These are phyloP conservation scores for Ogataea kodamae DNA, from an alignment of 805 yeast genomes.

Conservation along the genomic window DNA sequence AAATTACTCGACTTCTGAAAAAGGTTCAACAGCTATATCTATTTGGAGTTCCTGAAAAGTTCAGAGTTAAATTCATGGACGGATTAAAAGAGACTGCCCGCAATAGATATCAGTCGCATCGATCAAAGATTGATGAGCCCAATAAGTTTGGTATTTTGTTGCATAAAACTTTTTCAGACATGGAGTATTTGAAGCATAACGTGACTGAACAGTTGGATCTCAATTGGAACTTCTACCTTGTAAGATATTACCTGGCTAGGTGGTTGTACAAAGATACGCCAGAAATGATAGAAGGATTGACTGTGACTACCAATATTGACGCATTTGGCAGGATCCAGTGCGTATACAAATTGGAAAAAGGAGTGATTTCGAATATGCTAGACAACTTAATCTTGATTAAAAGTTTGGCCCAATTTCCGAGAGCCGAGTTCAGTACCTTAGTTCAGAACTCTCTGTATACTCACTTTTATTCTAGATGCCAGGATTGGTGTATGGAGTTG, in stretches of 20 bases:
- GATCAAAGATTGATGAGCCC: conserved; percentile 11
- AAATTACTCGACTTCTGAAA: conserved; percentile 7
- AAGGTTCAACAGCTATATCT: conserved; percentile 14
- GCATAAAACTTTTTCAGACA: conserved; percentile 9
- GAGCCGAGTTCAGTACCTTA: conserved; percentile 7
- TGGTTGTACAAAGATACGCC: too few species aligned
- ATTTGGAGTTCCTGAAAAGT: conserved; percentile 14
- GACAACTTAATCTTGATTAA: conserved; percentile 10
- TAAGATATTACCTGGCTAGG: conserved; percentile 15
- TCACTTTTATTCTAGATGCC: conserved; percentile 15
- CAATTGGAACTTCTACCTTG: conserved; percentile 13
- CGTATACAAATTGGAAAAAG: too few species aligned
- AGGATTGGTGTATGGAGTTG: conserved; percentile 15
- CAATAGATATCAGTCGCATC: conserved; percentile 9
- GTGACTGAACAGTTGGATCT: conserved; percentile 12
- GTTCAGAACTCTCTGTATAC: conserved; percentile 13
- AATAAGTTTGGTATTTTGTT: conserved; percentile 8
- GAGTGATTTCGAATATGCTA: conserved; percentile 7
- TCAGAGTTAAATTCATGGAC: conserved; percentile 4
- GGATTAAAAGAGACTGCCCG: conserved; percentile 5
- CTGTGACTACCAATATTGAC: too few species aligned
- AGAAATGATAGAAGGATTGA: too few species aligned
- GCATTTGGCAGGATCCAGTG: too few species aligned
- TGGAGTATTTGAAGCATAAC: conserved; percentile 13
- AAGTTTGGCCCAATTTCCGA: conserved; percentile 9